phyloP scores from a whole-genome alignment of 2,329 filamentous ascomycete genomes.

The Saccharata proteae region DNA sequence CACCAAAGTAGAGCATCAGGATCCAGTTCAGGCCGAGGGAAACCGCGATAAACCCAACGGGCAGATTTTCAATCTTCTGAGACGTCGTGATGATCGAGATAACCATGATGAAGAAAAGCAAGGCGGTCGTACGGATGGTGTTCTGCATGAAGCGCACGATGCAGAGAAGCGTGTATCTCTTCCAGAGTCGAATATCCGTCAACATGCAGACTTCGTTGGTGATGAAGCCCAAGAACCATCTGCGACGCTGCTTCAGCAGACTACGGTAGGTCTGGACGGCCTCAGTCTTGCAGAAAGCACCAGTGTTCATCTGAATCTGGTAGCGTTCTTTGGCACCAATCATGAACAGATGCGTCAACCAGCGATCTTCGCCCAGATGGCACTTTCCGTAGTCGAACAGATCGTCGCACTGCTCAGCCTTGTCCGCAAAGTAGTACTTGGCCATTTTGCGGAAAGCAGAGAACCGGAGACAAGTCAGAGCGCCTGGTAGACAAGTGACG shows the following conservation, averaged over 20 bases:
- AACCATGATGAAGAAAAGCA: slow-evolving; percentile 90
- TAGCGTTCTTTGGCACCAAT: slow-evolving; percentile 86
- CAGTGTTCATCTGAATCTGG: slow-evolving; percentile 96
- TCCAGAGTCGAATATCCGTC: slow-evolving; percentile 87
- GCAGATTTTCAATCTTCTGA: slow-evolving; percentile 64
- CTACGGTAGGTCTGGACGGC: slow-evolving; percentile 80
- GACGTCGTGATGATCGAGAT: slow-evolving; percentile 77
- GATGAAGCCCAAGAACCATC: slow-evolving; percentile 96
- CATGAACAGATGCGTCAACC: slow-evolving; percentile 98
- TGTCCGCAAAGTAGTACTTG: slow-evolving; percentile 96
- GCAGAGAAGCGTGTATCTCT: slow-evolving; percentile 74
- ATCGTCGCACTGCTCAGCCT: slow-evolving; percentile 88
- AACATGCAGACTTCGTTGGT: slow-evolving; percentile 98
- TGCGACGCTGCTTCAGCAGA: slow-evolving; percentile 82
- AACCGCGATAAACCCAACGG: slow-evolving; percentile 85
- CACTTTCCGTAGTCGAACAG: slow-evolving; percentile 95
- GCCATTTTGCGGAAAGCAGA: slow-evolving; percentile 95
- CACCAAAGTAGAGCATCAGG: slow-evolving; percentile 91
- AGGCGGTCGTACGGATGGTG: slow-evolving; percentile 84
- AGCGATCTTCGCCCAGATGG: slow-evolving; percentile 88
- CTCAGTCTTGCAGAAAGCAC: slow-evolving; percentile 96
- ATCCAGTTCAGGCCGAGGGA: slow-evolving; percentile 89
- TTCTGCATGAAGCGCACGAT: slow-evolving; percentile 89
- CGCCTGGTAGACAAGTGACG: slow-evolving; percentile 88
- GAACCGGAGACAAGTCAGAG: slow-evolving; percentile 90